Evolutionary conservation across 2,329 filamentous ascomycete genomes (phyloP).

Genomic region (Tolypocladium ovalisporum): DNA sequence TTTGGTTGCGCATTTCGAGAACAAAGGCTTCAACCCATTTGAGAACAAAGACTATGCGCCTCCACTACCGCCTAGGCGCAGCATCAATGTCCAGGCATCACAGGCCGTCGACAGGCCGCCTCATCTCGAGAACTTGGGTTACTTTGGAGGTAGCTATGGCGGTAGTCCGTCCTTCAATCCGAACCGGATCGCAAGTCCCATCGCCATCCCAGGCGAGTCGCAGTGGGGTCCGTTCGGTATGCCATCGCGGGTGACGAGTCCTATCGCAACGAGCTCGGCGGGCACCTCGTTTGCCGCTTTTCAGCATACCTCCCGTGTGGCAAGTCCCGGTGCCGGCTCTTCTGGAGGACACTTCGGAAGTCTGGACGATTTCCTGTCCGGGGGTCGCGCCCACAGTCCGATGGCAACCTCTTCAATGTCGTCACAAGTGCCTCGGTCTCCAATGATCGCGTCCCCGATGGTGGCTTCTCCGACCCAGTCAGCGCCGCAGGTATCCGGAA

Average conservation of each 20-base stretch:
- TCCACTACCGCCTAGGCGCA: slow-evolving; percentile 23
- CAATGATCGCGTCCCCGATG: slow-evolving; percentile 12
- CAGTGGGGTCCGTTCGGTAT: slow-evolving; percentile 19
- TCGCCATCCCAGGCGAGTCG: slow-evolving; percentile 19
- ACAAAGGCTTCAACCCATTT: slow-evolving; percentile 20
- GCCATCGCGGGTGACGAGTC: slow-evolving; percentile 19
- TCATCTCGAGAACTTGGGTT: slow-evolving; percentile 3
- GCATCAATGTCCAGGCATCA: slow-evolving; percentile 14
- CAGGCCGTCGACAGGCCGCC: slow-evolving; percentile 8
- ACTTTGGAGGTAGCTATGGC: slow-evolving; percentile 1
- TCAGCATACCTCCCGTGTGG: slow-evolving; percentile 16
- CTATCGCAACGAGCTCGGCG: slow-evolving; percentile 17
- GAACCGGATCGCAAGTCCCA: slow-evolving; percentile 19
- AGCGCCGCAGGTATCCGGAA: slow-evolving; percentile 15
- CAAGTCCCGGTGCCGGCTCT: slow-evolving; percentile 15
- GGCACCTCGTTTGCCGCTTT: slow-evolving; percentile 20
- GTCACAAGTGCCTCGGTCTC: slow-evolving; percentile 6
- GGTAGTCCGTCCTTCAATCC: slow-evolving; percentile 7
- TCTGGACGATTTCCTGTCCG: slow-evolving; percentile 21
- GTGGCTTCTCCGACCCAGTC: slow-evolving; percentile 7
- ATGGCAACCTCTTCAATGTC: slow-evolving; percentile 12
- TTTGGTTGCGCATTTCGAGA: slow-evolving; percentile 30
- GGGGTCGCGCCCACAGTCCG: slow-evolving; percentile 14
- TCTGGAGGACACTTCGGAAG: slow-evolving; percentile 19
- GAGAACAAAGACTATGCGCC: slow-evolving; percentile 25